Evolutionary conservation across 2,329 filamentous ascomycete genomes (phyloP).

Genomic region (Alternaria arborescens): DNA sequence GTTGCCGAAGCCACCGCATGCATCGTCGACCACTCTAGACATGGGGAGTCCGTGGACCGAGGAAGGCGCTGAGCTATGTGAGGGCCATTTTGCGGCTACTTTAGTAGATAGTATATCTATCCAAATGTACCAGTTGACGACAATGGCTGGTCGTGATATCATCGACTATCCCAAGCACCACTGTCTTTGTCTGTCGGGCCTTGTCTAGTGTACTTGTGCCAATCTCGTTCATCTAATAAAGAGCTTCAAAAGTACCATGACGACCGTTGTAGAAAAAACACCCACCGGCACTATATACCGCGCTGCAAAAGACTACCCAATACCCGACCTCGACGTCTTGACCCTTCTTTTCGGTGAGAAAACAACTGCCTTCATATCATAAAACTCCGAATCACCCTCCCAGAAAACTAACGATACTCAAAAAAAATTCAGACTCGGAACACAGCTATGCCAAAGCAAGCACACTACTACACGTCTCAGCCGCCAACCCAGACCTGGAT

Average conservation of each 20-base stretch:
- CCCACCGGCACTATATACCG: slow-evolving; percentile 42
- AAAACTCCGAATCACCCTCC: no score
- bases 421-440: slow-evolving; percentile 30
- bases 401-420: no score
- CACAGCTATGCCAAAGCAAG: slow-evolving; percentile 55
- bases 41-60: background rate
- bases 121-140: background rate
- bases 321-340: slow-evolving; percentile 53
- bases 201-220: background rate
- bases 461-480: slow-evolving; percentile 65
- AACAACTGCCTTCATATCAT: no score
- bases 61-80: background rate
- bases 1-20: slow-evolving; percentile 25
- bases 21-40: background rate
- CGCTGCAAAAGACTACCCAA: slow-evolving; percentile 41
- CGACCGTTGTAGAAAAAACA: slow-evolving; percentile 46
- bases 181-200: background rate
- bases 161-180: background rate
- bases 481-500: slow-evolving; percentile 61
- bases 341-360: slow-evolving; percentile 53
- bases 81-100: background rate
- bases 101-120: background rate
- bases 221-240: background rate
- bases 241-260: slow-evolving; percentile 26
- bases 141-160: background rate